Evolutionary conservation across 163 green algal species (phyloP), one percentile per base, ranked within the genome.

Genomic region (Chlamydomonas reinhardtii): DNA sequence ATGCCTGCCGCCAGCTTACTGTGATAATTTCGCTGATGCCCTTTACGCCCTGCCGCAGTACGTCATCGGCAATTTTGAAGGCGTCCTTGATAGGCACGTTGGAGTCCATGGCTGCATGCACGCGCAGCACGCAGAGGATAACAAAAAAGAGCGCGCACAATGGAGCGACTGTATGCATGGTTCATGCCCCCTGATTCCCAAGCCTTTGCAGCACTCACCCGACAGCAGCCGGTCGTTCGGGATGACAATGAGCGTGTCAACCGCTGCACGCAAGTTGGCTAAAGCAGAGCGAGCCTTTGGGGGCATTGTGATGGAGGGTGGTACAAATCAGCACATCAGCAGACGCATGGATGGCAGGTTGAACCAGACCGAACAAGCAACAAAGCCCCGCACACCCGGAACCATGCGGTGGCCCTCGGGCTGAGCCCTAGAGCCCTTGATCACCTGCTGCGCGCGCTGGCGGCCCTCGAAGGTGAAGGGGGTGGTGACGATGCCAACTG

Each of bases 1-100:
- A 72, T 27, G 2, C 24, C 29, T 24, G 22, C 56, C 56, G 17
- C 61, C 22, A 65, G 3, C 61, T 87, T 73, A 97, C 92, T 34
- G 95, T 99, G 91, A 99, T 99, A 92, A 99, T 99, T 89, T 99
- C 97, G 19, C 93, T 98, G 90, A 99, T 99, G 86, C 97, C 97
- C 22, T 96, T 91, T 27, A 99, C 97, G 78, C 96, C 97, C 81
- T 98, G 94, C 0, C 94, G 89, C 72, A 99, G 90, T 48, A 99
- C 95, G 80, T 98, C 95, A 71, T 99, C 97, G 16, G 97, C 97
- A n/a, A 98, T 93, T 48, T 93, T 94, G 92, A 99, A 99, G 6
- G 97, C 96, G 31, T 99, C 96, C 20, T 90, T 95, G 48, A 99
- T 92, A 39, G 97, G 94, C 68, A 97, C 84, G 82, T 95, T 94